These are phyloP conservation scores for Lodderomyces elongisporus DNA, from an alignment of 1,139 yeast species.

Conservation along the genomic window DNA sequence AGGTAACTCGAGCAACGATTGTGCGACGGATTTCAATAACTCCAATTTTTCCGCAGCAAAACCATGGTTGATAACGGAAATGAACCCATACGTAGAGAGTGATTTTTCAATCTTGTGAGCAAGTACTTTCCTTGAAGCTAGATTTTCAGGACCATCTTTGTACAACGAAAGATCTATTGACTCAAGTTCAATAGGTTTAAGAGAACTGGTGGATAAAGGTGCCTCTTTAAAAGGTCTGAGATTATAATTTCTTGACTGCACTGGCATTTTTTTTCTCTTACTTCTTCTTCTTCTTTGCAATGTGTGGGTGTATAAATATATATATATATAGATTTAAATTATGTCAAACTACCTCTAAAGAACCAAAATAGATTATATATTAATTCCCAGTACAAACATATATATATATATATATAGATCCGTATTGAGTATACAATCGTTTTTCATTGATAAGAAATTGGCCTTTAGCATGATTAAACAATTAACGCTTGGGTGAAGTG, in stretches of 20 bases:
- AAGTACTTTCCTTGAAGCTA: constrained; percentile 20
- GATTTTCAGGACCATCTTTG: constrained; percentile 29
- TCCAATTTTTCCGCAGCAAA: constrained; percentile 23
- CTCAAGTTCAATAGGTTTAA: constrained; percentile 23
- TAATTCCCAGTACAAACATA: too few species aligned
- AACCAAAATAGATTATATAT: neutral
- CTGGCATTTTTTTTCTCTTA: too few species aligned
- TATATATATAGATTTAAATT: too few species aligned
- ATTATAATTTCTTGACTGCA: constrained; percentile 18
- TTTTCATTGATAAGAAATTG: too few species aligned
- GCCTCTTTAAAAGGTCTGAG: constrained; percentile 32
- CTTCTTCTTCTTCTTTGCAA: too few species aligned
- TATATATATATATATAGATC: too few species aligned
- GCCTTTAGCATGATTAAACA: too few species aligned
- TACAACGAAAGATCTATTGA: constrained; percentile 33
- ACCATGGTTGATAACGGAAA: constrained; percentile 38
- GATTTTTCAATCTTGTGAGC: constrained; percentile 34
- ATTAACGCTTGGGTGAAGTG: too few species aligned
- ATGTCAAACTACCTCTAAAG: too few species aligned
- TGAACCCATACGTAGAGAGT: constrained; percentile 41
- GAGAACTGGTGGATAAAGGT: constrained; percentile 15
- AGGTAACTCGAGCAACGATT: constrained; percentile 35
- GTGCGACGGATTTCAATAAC: constrained; percentile 32
- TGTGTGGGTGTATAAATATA: too few species aligned
- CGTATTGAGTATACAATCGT: too few species aligned